Evolutionary conservation across 2,329 filamentous ascomycete species (phyloP).

Genomic region (Talaromyces marneffei): DNA sequence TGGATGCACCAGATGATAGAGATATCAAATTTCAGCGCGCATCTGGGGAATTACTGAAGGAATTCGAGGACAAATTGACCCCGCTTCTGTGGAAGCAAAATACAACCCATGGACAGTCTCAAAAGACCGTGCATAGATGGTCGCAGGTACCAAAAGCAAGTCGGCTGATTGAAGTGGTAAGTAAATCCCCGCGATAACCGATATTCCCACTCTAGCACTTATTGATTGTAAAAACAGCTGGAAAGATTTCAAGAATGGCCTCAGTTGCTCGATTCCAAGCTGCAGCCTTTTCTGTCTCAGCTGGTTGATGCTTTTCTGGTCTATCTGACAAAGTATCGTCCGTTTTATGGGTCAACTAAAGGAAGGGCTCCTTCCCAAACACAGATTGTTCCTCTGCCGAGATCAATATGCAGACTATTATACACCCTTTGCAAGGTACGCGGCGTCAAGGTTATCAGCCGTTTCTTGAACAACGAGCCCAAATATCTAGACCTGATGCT

Average conservation of each 20-base stretch:
- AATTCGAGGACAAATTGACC: conserved; percentile 39
- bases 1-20: conserved; percentile 42
- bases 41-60: conserved; percentile 39
- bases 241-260: conserved; percentile 94
- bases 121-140: conserved; percentile 34
- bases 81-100: conserved; percentile 37
- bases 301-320: conserved; percentile 72
- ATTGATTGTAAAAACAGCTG: conserved; percentile 41
- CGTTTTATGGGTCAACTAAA: conserved; percentile 33
- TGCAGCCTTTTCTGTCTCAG: conserved; percentile 67
- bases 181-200: conserved; percentile 17
- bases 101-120: conserved; percentile 19
- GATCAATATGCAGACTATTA: conserved; percentile 70
- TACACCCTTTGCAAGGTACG: conserved; percentile 93
- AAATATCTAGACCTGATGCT: conserved; percentile 77
- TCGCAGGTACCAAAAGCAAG: conserved; percentile 33
- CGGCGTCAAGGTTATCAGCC: conserved; percentile 84
- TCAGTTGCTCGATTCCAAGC: conserved; percentile 79
- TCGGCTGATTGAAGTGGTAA: conserved; percentile 37
- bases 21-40: conserved; percentile 45
- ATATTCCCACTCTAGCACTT: not conserved
- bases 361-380: conserved; percentile 31
- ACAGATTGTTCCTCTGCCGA: conserved; percentile 49
- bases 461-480: conserved; percentile 87
- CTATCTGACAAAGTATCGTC: conserved; percentile 47